A percentile compares a stretch with the other conserved stretches of the same genome.
These are phyloP conservation scores for Massariosphaeria phaeospora DNA, from an alignment of 495 filamentous ascomycete species.

Conservation along the genomic window DNA sequence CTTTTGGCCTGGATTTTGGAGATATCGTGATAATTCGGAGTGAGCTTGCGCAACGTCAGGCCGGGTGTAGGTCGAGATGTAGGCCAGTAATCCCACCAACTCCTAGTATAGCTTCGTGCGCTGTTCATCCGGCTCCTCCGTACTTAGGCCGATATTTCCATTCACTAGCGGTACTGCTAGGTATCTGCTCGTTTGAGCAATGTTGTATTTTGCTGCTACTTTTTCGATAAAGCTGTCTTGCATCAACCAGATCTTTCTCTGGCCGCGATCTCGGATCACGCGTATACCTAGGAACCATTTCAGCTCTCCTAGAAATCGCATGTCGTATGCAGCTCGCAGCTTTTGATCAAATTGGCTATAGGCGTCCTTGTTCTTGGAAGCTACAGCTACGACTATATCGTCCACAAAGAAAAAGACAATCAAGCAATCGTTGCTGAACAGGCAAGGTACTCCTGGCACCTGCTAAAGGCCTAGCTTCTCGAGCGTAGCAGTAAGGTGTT, in stretches of 20 bases:
- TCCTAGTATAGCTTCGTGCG: too few species aligned
- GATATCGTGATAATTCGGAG: too few species aligned
- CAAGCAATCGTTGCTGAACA: background rate
- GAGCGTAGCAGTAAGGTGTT: too few species aligned
- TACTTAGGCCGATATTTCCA: background rate
- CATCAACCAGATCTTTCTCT: background rate
- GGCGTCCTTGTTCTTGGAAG: background rate
- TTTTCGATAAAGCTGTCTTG: background rate
- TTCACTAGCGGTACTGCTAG: background rate
- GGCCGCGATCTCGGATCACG: background rate
- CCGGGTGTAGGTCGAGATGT: too few species aligned
- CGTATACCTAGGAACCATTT: slow-evolving; percentile 1
- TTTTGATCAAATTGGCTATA: background rate
- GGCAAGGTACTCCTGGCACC: background rate
- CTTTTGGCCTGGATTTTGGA: too few species aligned
- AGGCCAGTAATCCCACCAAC: too few species aligned
- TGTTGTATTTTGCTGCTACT: background rate
- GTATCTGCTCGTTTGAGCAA: background rate
- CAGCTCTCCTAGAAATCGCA: background rate
- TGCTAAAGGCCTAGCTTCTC: background rate
- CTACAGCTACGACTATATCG: background rate
- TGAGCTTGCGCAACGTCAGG: too few species aligned
- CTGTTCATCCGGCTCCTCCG: background rate
- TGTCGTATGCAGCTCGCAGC: background rate
- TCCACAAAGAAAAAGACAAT: background rate